Evolutionary conservation across 768 basidiomycete species (phyloP).

Genomic region (Suillus spraguei): DNA sequence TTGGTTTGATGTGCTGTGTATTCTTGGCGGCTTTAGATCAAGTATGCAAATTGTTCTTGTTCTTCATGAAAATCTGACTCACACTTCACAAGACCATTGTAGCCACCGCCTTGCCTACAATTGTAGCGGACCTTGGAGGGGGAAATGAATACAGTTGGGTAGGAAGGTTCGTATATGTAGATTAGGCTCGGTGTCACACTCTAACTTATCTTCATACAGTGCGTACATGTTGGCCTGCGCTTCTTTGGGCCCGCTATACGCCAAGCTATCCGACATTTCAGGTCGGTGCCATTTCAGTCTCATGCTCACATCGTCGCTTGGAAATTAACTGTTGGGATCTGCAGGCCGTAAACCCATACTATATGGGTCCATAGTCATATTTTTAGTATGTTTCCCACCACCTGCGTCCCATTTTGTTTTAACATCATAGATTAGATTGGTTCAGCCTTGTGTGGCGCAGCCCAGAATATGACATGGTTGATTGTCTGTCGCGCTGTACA

Average conservation of each 20-base stretch:
- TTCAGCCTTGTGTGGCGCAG: slow-evolving; percentile 44
- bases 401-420: background rate
- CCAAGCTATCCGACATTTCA: slow-evolving; percentile 46
- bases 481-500: slow-evolving; percentile 44
- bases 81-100: slow-evolving; percentile 40
- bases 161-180: slow-evolving; percentile 37
- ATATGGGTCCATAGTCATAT: slow-evolving; percentile 38
- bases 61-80: background rate
- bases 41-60: slow-evolving; percentile 22
- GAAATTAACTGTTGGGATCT: background rate
- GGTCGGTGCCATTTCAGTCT: slow-evolving; percentile 23
- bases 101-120: slow-evolving; percentile 53
- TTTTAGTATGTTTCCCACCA: slow-evolving; percentile 32
- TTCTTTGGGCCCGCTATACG: slow-evolving; percentile 46
- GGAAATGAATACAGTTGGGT: slow-evolving; percentile 53
- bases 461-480: slow-evolving; percentile 45
- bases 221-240: slow-evolving; percentile 49
- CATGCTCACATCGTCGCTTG: background rate
- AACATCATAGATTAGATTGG: slow-evolving; percentile 26
- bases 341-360: slow-evolving; percentile 42
- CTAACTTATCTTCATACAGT: slow-evolving; percentile 23
- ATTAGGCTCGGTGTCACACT: background rate
- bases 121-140: slow-evolving; percentile 47
- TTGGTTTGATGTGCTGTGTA: slow-evolving; percentile 44
- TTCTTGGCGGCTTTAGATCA: slow-evolving; percentile 54